phyloP scores from a whole-genome alignment of 1,284 basidiomycete genomes.

The Tausonia pullulans region DNA sequence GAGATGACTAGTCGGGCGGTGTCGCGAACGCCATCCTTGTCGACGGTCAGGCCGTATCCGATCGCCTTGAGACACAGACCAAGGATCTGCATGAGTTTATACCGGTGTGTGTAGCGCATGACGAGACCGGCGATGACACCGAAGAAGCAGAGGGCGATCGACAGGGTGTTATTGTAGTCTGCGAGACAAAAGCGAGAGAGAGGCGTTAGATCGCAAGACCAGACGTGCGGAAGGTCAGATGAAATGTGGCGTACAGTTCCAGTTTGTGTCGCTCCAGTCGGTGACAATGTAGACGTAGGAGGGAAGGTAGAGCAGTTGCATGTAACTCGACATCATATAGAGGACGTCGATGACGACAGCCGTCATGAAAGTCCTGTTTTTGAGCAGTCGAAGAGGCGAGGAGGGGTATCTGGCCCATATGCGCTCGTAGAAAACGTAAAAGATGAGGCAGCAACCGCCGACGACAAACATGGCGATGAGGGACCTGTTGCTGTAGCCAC shows the following conservation, averaged over 20 bases:
- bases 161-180: constrained; percentile 8
- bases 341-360: constrained; percentile 16
- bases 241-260: constrained; percentile 17
- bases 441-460: constrained; percentile 32
- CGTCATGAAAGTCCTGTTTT: constrained; percentile 32
- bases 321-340: background rate
- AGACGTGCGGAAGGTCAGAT: background rate
- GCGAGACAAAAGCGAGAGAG: background rate
- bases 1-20: constrained; percentile 27
- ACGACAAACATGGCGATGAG: constrained; percentile 37
- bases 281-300: constrained; percentile 20
- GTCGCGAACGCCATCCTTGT: constrained; percentile 18
- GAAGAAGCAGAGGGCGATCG: constrained; percentile 2
- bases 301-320: background rate
- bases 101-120: constrained; percentile 34
- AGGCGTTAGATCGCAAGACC: background rate
- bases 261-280: constrained; percentile 12
- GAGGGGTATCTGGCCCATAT: constrained; percentile 32
- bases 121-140: constrained; percentile 29
- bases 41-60: background rate
- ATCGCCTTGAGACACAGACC: constrained; percentile 23
- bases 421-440: constrained; percentile 33
- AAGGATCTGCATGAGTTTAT: constrained; percentile 32
- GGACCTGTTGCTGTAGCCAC: constrained; percentile 21
- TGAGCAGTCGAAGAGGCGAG: constrained; percentile 31